These are phyloP conservation scores for Gymnopilus dilepis DNA, from an alignment of 768 basidiomycete species.

Conservation along the genomic window DNA sequence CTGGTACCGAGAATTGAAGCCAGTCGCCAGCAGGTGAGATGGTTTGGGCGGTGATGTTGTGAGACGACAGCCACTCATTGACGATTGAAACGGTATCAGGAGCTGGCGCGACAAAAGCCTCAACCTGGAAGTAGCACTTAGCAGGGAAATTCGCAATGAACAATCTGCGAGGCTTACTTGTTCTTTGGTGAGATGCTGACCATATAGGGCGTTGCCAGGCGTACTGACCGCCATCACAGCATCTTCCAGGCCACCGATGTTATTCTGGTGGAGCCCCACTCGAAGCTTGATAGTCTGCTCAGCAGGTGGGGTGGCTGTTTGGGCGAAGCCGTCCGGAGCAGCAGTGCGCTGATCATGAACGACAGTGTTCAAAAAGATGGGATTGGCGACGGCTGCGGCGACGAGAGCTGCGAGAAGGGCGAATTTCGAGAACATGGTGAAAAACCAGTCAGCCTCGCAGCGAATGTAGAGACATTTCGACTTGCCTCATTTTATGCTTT, in stretches of 20 bases:
- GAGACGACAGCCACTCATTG: constrained; percentile 47
- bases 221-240: constrained; percentile 51
- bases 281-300: constrained; percentile 42
- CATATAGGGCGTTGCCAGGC: constrained; percentile 52
- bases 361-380: constrained; percentile 21
- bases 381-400: constrained; percentile 12
- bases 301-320: constrained; percentile 19
- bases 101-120: constrained; percentile 35
- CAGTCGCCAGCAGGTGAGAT: constrained; percentile 44
- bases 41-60: constrained; percentile 32
- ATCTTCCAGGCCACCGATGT: constrained; percentile 47
- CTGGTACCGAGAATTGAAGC: constrained; percentile 44
- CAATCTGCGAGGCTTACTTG: constrained; percentile 29
- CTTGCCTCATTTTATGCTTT: not conserved
- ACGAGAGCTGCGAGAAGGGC: constrained; percentile 18
- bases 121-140: constrained; percentile 3
- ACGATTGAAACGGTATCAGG: constrained; percentile 39
- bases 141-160: not conserved
- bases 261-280: constrained; percentile 52
- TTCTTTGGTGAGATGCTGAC: constrained; percentile 51
- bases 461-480: not conserved
- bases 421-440: constrained; percentile 17
- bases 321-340: constrained; percentile 34
- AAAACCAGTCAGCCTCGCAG: not conserved
- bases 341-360: constrained; percentile 28